Base-by-base conservation (phyloP, 495 filamentous ascomycete species). In the Penicillium steckii region DNA sequence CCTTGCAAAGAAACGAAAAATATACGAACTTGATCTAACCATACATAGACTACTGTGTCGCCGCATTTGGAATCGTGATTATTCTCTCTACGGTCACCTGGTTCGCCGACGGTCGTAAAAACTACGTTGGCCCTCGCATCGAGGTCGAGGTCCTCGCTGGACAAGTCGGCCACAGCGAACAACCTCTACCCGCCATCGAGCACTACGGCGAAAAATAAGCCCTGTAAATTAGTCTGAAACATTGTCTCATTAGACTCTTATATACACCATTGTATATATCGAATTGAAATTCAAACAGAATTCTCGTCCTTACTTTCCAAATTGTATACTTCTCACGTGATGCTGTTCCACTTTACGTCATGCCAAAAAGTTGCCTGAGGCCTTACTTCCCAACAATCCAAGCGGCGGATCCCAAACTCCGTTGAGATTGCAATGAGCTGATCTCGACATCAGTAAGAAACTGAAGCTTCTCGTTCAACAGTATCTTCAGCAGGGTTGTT, bases 31-130 rank as follows among this genome's bases (percentile, higher is more conserved):
- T 26, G 18, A n/a, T 44, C 57, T 67, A 15, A 66, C 37, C 2
- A 3, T 8, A 19, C 7, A 25, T 52, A 82, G 79, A 86, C 67
- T 88, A 88, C 63, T 86, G 83, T 59, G 76, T 90, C 18, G 86
- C 82, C 6, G 87, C 83, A 0, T 88, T 90, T 55, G 78, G 75
- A 10, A 83, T 90, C 35, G 81, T 90, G 13, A 57, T 89, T 8
- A 66, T 88, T 5, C 80, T 91, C 32, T 83, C 83, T 21, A 65
- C 74, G 0, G 57, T 87, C 21, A 85, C 86, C 52, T 91, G 87
- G 85, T 66, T 87, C 53, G 71, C 88, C n/a, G 86, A 88, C 52
- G 88, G 87, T 7, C 75, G 83, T 19, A 87, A 84, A 72, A 85
- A 89, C 60, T 90, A 82, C 64, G 79, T 70, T 3, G 87, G 86